Percentiles rank a stretch among this genome's conserved stretches.
Evolutionary conservation across 345 rosid species (phyloP).

Genomic region (Eucalyptus victrix): DNA sequence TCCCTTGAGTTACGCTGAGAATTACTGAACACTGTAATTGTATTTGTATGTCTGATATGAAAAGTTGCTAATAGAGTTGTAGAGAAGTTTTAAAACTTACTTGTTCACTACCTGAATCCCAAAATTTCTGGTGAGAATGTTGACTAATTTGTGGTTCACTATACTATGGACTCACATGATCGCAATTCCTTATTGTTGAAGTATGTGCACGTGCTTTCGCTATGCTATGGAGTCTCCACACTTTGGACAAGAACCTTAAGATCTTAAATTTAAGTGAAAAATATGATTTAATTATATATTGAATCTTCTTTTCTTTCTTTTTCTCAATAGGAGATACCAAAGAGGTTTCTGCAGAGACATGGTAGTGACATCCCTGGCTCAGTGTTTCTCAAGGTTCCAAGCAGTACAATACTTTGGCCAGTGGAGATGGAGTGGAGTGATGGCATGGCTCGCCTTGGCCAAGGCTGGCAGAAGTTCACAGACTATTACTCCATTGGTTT

Average conservation of each 20-base stretch:
- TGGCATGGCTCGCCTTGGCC: background rate
- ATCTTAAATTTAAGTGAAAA: background rate
- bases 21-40: background rate
- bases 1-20: background rate
- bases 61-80: background rate
- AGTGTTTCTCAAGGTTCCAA: background rate
- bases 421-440: background rate
- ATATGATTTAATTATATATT: background rate
- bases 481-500: background rate
- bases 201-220: background rate
- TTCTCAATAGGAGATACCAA: background rate
- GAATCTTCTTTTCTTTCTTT: background rate
- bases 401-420: background rate
- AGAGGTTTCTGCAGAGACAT: background rate
- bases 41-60: background rate
- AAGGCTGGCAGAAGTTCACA: background rate
- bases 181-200: background rate
- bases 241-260: background rate
- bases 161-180: background rate
- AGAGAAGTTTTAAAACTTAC: background rate
- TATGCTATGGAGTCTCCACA: background rate
- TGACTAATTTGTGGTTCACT: background rate
- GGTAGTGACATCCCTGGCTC: background rate
- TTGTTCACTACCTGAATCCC: background rate
- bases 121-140: background rate